Percentiles rank a stretch among this genome's conserved stretches.
Evolutionary conservation across 768 basidiomycete genomes (phyloP).

Genomic region (Russula brevipes): DNA sequence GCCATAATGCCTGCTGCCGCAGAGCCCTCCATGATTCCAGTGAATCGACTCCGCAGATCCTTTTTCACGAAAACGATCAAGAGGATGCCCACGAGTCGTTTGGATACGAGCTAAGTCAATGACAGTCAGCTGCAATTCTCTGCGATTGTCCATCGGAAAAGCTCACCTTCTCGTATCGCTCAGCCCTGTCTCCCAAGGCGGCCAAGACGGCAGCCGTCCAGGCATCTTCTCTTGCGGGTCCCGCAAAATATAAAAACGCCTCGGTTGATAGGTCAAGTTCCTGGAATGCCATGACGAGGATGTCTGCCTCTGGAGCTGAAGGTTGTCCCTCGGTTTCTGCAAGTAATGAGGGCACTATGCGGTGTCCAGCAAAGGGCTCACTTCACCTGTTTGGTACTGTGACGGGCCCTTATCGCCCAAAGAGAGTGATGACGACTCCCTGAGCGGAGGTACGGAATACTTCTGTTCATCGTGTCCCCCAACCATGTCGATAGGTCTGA

Average conservation of each 20-base stretch:
- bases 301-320: constrained; percentile 47
- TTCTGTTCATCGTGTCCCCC: constrained; percentile 27
- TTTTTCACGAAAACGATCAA: constrained; percentile 63
- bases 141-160: neutral
- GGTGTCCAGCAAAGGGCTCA: neutral
- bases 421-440: constrained; percentile 29
- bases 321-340: neutral
- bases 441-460: constrained; percentile 27
- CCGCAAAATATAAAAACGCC: constrained; percentile 66
- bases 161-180: constrained; percentile 60
- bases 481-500: constrained; percentile 67
- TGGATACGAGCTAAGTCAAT: constrained; percentile 53
- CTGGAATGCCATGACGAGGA: constrained; percentile 75
- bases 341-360: neutral
- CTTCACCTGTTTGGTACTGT: constrained; percentile 7
- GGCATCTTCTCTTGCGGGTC: constrained; percentile 58
- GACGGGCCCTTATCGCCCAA: constrained; percentile 16
- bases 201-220: constrained; percentile 67
- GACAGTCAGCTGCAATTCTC: neutral
- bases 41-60: constrained; percentile 44
- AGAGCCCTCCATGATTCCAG: constrained; percentile 44
- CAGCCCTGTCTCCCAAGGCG: constrained; percentile 61
- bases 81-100: constrained; percentile 83
- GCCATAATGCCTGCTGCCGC: constrained; percentile 79
- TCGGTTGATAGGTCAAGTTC: constrained; percentile 77